These are phyloP conservation scores for Cercospora janseana DNA, from an alignment of 2,329 filamentous ascomycete genomes.

Conservation along the genomic window DNA sequence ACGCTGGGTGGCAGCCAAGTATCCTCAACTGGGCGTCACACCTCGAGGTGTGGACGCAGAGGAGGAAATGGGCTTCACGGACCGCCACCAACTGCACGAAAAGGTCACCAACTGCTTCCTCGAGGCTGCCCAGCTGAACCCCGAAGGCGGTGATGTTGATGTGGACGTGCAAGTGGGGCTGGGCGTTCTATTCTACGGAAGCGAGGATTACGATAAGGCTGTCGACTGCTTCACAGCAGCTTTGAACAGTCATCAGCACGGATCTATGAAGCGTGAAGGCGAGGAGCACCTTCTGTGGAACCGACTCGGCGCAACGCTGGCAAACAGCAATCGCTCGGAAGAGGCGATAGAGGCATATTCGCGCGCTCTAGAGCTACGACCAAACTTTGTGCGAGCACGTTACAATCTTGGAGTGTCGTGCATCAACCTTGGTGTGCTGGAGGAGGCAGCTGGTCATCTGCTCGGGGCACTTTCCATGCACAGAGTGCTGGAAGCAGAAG, in stretches of 20 bases:
- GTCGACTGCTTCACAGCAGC: conserved; percentile 97
- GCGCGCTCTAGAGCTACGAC: conserved; percentile 81
- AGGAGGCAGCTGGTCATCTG: conserved; percentile 88
- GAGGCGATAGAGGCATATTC: conserved; percentile 97
- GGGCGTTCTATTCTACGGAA: conserved; percentile 95
- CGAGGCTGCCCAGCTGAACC: conserved; percentile 84
- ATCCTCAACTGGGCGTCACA: conserved; percentile 75
- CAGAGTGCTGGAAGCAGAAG: conserved; percentile 83
- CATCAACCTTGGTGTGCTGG: conserved; percentile 95
- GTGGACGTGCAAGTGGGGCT: conserved; percentile 97
- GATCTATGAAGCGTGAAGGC: conserved; percentile 76
- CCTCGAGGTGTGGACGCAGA: conserved; percentile 62
- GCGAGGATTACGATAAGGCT: conserved; percentile 96
- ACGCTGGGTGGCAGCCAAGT: conserved; percentile 94
- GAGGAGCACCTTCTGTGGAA: conserved; percentile 97
- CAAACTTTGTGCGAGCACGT: conserved; percentile 93
- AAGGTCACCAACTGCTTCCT: conserved; percentile 91
- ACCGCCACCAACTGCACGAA: conserved; percentile 83
- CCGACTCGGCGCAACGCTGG: conserved; percentile 88
- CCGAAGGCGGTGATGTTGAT: conserved; percentile 92
- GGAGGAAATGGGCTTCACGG: conserved; percentile 83
- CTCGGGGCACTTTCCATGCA: conserved; percentile 93
- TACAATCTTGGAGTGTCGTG: conserved; percentile 97
- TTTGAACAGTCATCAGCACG: conserved; percentile 78
- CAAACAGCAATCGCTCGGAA: conserved; percentile 88